Evolutionary conservation across 2,329 filamentous ascomycete genomes (phyloP), one percentile per base, ranked within the genome.

Genomic region (Apiospora koreana): DNA sequence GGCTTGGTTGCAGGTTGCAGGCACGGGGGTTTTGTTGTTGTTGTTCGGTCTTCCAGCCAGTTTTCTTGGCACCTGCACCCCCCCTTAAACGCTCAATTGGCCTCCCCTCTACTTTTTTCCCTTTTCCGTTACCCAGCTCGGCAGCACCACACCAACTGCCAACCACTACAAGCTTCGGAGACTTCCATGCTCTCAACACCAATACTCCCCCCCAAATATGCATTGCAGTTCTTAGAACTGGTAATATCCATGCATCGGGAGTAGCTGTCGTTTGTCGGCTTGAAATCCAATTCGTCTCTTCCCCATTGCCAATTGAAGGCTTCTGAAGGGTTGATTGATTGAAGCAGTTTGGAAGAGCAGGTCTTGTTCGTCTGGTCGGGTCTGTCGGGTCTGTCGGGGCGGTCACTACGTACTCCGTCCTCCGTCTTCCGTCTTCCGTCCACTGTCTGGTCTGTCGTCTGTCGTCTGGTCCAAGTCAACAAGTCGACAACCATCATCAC

Each of bases 161-260:
- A 23, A 35, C 16, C n/a, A 48, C 23, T 25, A 48, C 23, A 28
- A 10, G 48, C 48, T 28, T 1, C 8, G 23, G 48, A 54, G 54
- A 10, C 54, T n/a, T 62, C 31, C 54, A 62, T 38, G 8, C 54
- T 38, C 54, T n/a, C 54, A 38, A 38, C 54, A 38, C 54, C 54
- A 14, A 23, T 18, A 38, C 54, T 43, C 54, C 48, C 54, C 48
- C 54, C 54, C 54, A 62, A 62, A 62, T 62, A n/a, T 62, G 54
- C 54, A 38, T 62, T 38, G 31, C 54, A 38, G 54, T 62, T 62
- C 54, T 31, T 62, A 62, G 54, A 62, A 62, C 54, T 62, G 54
- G 54, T 62, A 62, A 62, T 62, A 62, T 38, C 21, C 31, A 62
- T 62, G 28, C 54, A 38, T 18, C 9, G 54, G 54, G 31, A 38